Evolutionary conservation across 1,139 yeast genomes (phyloP).

Genomic region (Magnusiomyces suaveolens): DNA sequence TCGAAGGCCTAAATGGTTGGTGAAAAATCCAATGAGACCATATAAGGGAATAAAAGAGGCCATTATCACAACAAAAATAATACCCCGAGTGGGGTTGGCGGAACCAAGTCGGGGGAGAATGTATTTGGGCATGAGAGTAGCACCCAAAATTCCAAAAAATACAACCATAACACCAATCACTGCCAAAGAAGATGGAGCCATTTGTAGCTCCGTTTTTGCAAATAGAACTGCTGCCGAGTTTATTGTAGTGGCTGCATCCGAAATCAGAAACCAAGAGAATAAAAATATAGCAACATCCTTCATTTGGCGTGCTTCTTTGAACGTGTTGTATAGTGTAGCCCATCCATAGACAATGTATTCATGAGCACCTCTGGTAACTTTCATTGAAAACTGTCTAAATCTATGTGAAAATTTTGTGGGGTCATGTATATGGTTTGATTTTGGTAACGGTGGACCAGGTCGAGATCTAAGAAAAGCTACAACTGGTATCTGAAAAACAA

Average conservation of each 20-base stretch:
- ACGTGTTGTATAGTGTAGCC: constrained; percentile 43
- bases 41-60: constrained; percentile 56
- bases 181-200: constrained; percentile 55
- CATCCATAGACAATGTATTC: constrained; percentile 44
- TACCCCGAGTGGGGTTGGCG: constrained; percentile 37
- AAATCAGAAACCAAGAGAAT: constrained; percentile 58
- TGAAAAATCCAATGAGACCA: constrained; percentile 52
- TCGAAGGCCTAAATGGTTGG: constrained; percentile 42
- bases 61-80: constrained; percentile 47
- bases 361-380: constrained; percentile 14
- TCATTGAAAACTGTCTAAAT: constrained; percentile 13
- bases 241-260: constrained; percentile 63
- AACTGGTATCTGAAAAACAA: constrained; percentile 53
- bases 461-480: constrained; percentile 38
- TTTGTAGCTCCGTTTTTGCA: constrained; percentile 54
- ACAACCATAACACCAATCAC: constrained; percentile 53
- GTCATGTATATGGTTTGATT: constrained; percentile 9
- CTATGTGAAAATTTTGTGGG: constrained; percentile 14
- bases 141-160: constrained; percentile 53
- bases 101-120: constrained; percentile 36
- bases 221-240: constrained; percentile 65
- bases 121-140: constrained; percentile 42
- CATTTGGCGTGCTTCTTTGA: constrained; percentile 46
- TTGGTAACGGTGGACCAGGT: constrained; percentile 31
- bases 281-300: constrained; percentile 52